phyloP scores from a whole-genome alignment of 2,329 filamentous ascomycete genomes.

The Fusarium tricinctum region DNA sequence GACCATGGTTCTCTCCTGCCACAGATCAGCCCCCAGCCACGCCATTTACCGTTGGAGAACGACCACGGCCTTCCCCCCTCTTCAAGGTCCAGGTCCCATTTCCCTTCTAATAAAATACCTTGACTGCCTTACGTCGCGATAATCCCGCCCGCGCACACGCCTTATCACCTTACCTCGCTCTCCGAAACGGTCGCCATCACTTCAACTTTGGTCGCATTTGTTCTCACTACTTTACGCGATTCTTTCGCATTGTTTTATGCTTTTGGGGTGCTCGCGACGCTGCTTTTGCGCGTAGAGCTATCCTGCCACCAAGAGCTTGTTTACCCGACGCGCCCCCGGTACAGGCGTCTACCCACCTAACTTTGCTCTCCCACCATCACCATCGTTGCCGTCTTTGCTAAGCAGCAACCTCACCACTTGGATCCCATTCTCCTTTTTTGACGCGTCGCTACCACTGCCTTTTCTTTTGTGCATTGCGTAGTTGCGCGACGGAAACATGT shows the following conservation, averaged over 20 bases:
- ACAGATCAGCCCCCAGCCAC: slow-evolving; percentile 56
- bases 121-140: slow-evolving; percentile 44
- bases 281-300: slow-evolving; percentile 51
- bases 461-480: slow-evolving; percentile 49
- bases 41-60: slow-evolving; percentile 54
- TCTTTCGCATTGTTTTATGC: slow-evolving; percentile 48
- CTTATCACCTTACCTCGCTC: slow-evolving; percentile 41
- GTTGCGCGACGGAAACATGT: slow-evolving; percentile 74
- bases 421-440: slow-evolving; percentile 12
- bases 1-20: slow-evolving; percentile 13
- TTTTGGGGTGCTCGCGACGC: slow-evolving; percentile 51
- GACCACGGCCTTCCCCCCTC: slow-evolving; percentile 47
- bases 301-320: slow-evolving; percentile 53
- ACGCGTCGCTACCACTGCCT: slow-evolving; percentile 23
- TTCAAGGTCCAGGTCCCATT: slow-evolving; percentile 50
- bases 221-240: slow-evolving; percentile 42
- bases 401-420: slow-evolving; percentile 26
- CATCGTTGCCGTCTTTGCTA: slow-evolving; percentile 28
- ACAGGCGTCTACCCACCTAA: slow-evolving; percentile 52
- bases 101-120: slow-evolving; percentile 47
- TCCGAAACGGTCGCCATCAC: slow-evolving; percentile 44
- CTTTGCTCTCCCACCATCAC: slow-evolving; percentile 39
- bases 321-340: slow-evolving; percentile 53
- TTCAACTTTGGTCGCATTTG: slow-evolving; percentile 47
- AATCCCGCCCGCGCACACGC: slow-evolving; percentile 44